Percentiles rank a stretch among this genome's conserved stretches.
Evolutionary conservation across 2,329 filamentous ascomycete species (phyloP).

Genomic region (Capronia americana): DNA sequence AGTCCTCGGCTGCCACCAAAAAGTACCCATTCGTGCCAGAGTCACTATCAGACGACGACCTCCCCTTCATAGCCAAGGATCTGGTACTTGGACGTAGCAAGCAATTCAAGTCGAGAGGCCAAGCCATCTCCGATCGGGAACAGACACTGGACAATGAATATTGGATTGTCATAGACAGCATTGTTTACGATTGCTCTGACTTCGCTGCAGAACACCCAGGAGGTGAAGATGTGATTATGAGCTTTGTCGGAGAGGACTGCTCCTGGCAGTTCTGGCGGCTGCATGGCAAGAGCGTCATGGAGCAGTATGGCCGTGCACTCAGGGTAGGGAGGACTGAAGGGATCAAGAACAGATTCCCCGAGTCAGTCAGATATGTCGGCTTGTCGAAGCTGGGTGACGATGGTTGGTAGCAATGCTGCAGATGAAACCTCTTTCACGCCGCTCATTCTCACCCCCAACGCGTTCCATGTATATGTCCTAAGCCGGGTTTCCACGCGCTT

Average conservation of each 20-base stretch:
- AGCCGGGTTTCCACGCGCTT: neutral
- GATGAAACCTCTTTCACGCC: neutral
- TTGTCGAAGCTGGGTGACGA: constrained; percentile 24
- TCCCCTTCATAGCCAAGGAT: constrained; percentile 37
- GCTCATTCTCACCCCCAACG: neutral
- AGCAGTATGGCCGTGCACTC: constrained; percentile 31
- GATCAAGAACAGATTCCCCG: constrained; percentile 37
- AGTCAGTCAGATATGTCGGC: constrained; percentile 31
- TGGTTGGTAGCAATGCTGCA: constrained; percentile 14
- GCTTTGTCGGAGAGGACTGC: constrained; percentile 44
- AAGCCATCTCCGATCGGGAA: constrained; percentile 2
- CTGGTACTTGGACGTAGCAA: constrained; percentile 17
- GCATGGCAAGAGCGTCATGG: constrained; percentile 37
- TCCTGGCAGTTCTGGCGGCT: constrained; percentile 46
- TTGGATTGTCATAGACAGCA: constrained; percentile 44
- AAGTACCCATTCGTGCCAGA: constrained; percentile 18
- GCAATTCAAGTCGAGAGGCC: constrained; percentile 6
- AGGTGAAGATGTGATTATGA: constrained; percentile 42
- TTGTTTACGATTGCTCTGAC: constrained; percentile 44
- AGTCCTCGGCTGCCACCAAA: constrained; percentile 1
- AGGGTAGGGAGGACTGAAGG: constrained; percentile 39
- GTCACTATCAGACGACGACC: constrained; percentile 22
- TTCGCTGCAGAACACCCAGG: constrained; percentile 44
- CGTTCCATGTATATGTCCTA: neutral
- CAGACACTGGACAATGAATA: constrained; percentile 8